Conservation (phyloP, 495 filamentous ascomycete species). For the Ascobolus immersus region DNA sequence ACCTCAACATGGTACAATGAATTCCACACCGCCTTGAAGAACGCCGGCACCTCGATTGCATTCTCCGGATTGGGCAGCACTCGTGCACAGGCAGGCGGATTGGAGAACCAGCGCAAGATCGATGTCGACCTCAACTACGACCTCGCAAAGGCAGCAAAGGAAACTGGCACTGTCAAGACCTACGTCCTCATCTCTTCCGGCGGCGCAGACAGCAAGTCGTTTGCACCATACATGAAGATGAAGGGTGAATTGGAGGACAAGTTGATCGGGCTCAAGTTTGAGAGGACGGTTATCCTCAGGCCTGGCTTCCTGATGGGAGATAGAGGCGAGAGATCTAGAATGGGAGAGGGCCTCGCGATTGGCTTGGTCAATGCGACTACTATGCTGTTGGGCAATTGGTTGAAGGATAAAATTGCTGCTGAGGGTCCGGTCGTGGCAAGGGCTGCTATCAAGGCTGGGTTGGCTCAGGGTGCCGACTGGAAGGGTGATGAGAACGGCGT, state of each 20-base stretch:
- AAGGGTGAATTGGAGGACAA: slow-evolving; percentile 59
- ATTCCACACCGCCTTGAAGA: slow-evolving; percentile 22
- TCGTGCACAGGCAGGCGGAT: slow-evolving; percentile 34
- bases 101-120: slow-evolving; percentile 49
- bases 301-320: slow-evolving; percentile 53
- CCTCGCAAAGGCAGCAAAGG: slow-evolving; percentile 37
- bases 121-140: slow-evolving; percentile 52
- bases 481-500: slow-evolving; percentile 24
- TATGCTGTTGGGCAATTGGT: slow-evolving; percentile 16
- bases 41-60: slow-evolving; percentile 32
- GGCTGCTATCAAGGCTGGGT: slow-evolving; percentile 37
- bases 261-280: slow-evolving; percentile 44
- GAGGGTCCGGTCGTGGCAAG: slow-evolving; percentile 48
- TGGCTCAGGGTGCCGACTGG: slow-evolving; percentile 19
- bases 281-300: slow-evolving; percentile 43
- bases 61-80: slow-evolving; percentile 46
- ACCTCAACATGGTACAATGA: slow-evolving; percentile 28
- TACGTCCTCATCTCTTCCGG: slow-evolving; percentile 42
- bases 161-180: slow-evolving; percentile 33
- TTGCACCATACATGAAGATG: slow-evolving; percentile 38
- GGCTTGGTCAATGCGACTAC: slow-evolving; percentile 29
- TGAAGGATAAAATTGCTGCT: slow-evolving; percentile 45
- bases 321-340: slow-evolving; percentile 32
- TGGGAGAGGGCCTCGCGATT: slow-evolving; percentile 23
- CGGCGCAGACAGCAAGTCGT: slow-evolving; percentile 24